Conservation (phyloP, 257 asterid genomes). For the Nicotiana tomentosiformis region DNA sequence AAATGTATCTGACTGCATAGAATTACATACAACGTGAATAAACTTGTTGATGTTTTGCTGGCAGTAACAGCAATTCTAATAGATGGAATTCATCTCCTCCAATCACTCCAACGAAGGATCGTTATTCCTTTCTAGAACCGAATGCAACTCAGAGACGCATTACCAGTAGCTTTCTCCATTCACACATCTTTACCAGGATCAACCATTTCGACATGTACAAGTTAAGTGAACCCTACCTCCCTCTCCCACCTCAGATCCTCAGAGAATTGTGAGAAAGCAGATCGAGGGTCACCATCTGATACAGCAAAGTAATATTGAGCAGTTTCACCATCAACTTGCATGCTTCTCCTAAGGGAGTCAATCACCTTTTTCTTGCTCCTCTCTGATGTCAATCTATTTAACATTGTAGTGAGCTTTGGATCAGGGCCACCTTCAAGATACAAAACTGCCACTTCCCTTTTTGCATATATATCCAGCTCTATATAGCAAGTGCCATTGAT, state of each 20-base stretch:
- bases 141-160: background rate
- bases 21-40: background rate
- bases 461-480: conserved; percentile 73
- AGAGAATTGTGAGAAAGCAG: conserved; percentile 66
- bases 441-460: conserved; percentile 90
- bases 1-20: background rate
- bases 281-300: conserved; percentile 87
- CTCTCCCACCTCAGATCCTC: conserved; percentile 90
- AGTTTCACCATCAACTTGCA: conserved; percentile 83
- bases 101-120: background rate
- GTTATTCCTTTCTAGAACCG: background rate
- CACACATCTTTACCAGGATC: background rate
- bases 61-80: background rate
- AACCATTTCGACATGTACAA: background rate
- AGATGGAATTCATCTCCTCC: background rate
- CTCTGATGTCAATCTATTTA: conserved; percentile 43
- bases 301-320: conserved; percentile 76
- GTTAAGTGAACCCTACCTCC: conserved; percentile 47
- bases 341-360: conserved; percentile 77
- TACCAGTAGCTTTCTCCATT: background rate
- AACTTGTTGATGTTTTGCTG: background rate
- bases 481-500: conserved; percentile 70
- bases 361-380: conserved; percentile 56
- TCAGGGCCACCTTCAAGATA: conserved; percentile 84
- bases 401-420: conserved; percentile 28